phyloP scores from a whole-genome alignment of 192 early-diverging fungal genomes.

The Coemansia erecta region DNA sequence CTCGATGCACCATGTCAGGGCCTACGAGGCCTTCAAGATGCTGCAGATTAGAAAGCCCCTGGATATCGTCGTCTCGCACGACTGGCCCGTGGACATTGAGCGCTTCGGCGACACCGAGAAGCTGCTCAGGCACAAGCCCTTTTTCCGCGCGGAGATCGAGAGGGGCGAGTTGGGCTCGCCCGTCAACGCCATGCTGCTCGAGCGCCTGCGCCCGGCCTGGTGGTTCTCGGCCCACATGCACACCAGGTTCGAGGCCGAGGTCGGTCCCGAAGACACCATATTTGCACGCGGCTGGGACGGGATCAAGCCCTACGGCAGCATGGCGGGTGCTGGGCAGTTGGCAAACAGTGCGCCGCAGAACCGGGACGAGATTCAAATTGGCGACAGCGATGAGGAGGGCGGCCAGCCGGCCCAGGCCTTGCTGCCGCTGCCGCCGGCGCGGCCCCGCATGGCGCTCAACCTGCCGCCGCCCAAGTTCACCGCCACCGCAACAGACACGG shows the following conservation, averaged over 20 bases:
- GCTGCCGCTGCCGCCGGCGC: background rate
- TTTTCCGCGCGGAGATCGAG: constrained; percentile 69
- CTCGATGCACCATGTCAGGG: constrained; percentile 83
- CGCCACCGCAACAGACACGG: background rate
- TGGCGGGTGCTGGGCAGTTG: background rate
- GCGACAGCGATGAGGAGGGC: constrained; percentile 20
- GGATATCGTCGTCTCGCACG: constrained; percentile 92
- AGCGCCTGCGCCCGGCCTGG: constrained; percentile 71
- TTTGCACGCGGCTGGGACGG: constrained; percentile 24
- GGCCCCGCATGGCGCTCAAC: constrained; percentile 20
- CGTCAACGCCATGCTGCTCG: constrained; percentile 69
- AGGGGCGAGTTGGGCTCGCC: constrained; percentile 65
- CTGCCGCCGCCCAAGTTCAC: constrained; percentile 33
- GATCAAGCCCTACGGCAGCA: constrained; percentile 10
- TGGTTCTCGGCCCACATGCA: constrained; percentile 99
- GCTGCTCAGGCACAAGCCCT: constrained; percentile 70
- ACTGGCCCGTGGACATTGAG: constrained; percentile 91
- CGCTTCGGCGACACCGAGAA: constrained; percentile 65
- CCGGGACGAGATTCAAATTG: constrained; percentile 56
- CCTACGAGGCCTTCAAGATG: constrained; percentile 80
- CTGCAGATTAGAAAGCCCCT: constrained; percentile 68
- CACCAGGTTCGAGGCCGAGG: constrained; percentile 78
- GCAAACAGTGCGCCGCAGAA: constrained; percentile 16
- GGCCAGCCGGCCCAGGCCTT: background rate
- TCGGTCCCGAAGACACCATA: constrained; percentile 48